phyloP scores from a whole-genome alignment of 441 rosid species.

The Bocquillonia castaneifolia region DNA sequence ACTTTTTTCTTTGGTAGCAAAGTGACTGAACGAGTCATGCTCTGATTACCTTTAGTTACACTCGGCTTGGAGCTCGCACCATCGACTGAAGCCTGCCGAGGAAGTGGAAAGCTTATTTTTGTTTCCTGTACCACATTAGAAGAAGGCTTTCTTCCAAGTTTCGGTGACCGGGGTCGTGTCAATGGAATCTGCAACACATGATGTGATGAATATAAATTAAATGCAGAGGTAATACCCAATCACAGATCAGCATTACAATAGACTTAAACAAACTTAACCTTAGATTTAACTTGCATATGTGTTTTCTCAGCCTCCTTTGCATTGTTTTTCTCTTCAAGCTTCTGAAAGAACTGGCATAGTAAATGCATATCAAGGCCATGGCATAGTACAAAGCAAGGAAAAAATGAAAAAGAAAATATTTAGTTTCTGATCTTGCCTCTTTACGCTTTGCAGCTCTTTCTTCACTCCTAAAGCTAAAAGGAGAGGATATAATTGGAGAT shows the following conservation, averaged over 20 bases:
- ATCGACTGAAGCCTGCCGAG: slow-evolving; percentile 27
- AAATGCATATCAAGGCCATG: slow-evolving; percentile 17
- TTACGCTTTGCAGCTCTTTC: slow-evolving; percentile 79
- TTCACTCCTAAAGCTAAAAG: slow-evolving; percentile 77
- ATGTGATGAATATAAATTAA: slow-evolving; percentile 1
- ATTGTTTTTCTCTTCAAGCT: slow-evolving; percentile 54
- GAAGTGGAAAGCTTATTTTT: slow-evolving; percentile 33
- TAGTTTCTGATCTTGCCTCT: slow-evolving; percentile 51
- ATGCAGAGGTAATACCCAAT: too few relatives aligned
- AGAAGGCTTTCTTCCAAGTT: slow-evolving; percentile 40
- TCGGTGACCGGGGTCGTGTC: slow-evolving; percentile 38
- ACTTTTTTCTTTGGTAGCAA: slow-evolving; percentile 35
- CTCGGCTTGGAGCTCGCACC: slow-evolving; percentile 31
- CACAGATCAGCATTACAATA: too few relatives aligned
- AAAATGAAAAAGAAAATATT: slow-evolving; percentile 9
- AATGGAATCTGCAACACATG: slow-evolving; percentile 33
- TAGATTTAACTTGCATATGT: slow-evolving; percentile 29
- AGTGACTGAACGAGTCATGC: slow-evolving; percentile 26
- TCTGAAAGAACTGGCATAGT: slow-evolving; percentile 53
- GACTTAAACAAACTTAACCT: slow-evolving; percentile 31
- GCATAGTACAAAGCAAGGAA: slow-evolving; percentile 15
- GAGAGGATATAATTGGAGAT: slow-evolving; percentile 39
- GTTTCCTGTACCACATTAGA: slow-evolving; percentile 25
- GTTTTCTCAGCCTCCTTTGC: slow-evolving; percentile 37
- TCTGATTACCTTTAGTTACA: slow-evolving; percentile 27